Evolutionary conservation across 2,329 filamentous ascomycete species (phyloP).

Genomic region (Pseudocercospora cruenta): DNA sequence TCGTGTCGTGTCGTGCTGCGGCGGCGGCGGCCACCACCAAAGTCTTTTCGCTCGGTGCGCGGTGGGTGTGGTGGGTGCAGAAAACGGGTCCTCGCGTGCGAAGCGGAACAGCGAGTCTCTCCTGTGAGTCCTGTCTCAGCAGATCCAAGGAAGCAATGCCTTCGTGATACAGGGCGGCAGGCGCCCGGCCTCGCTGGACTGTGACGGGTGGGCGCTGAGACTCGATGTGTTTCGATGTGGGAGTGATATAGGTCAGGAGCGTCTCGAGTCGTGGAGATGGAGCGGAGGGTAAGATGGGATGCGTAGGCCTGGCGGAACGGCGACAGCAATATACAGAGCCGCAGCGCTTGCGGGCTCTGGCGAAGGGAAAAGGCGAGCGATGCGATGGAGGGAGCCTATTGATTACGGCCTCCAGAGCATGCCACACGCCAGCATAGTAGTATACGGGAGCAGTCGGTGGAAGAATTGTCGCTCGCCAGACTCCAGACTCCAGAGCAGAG

Average conservation of each 20-base stretch:
- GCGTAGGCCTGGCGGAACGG: neutral
- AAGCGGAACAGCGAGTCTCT: constrained; percentile 11
- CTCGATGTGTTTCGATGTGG: constrained; percentile 19
- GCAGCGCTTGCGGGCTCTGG: constrained; percentile 12
- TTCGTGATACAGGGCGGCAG: constrained; percentile 17
- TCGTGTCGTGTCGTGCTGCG: neutral
- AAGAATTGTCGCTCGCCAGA: neutral
- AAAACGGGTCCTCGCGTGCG: constrained; percentile 3
- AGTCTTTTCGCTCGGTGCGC: neutral
- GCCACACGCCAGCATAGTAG: neutral
- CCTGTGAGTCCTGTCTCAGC: constrained; percentile 23
- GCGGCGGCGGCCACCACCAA: neutral
- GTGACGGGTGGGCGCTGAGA: constrained; percentile 15
- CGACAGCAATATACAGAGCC: constrained; percentile 18
- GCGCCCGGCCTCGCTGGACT: constrained; percentile 6
- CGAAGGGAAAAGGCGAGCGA: constrained; percentile 14
- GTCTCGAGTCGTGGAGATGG: constrained; percentile 2
- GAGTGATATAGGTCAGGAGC: constrained; percentile 10
- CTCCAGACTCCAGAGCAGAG: neutral
- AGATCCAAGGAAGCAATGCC: constrained; percentile 5
- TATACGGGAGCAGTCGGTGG: neutral
- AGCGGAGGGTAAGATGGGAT: neutral
- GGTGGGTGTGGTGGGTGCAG: constrained; percentile 9
- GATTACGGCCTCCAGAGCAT: constrained; percentile 3
- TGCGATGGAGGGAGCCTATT: constrained; percentile 1